Evolutionary conservation across 768 basidiomycete genomes (phyloP).

Genomic region (Psilocybe cyanescens): DNA sequence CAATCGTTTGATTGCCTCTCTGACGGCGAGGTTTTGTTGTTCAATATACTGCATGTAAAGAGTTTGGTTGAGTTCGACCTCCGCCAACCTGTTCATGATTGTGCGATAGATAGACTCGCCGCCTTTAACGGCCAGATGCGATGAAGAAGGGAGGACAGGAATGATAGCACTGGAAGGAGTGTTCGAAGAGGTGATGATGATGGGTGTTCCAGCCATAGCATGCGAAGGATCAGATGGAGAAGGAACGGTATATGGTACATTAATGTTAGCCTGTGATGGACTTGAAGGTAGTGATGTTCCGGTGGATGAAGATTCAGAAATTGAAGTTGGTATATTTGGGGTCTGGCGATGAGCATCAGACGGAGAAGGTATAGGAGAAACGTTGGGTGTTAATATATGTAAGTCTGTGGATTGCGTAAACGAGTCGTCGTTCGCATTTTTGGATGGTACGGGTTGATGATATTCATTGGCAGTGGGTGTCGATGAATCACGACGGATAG

Average conservation of each 20-base stretch:
- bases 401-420: constrained; percentile 15
- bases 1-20: constrained; percentile 74
- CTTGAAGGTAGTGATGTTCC: not conserved
- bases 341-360: constrained; percentile 1
- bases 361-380: constrained; percentile 1
- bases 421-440: not conserved
- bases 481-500: not conserved
- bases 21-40: constrained; percentile 79
- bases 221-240: not conserved
- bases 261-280: not conserved
- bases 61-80: constrained; percentile 86
- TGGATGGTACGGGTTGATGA: constrained; percentile 1
- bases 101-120: constrained; percentile 96
- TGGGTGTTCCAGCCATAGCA: not conserved
- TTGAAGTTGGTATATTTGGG: constrained; percentile 6
- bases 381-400: constrained; percentile 14
- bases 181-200: constrained; percentile 13
- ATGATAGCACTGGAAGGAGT: constrained; percentile 14
- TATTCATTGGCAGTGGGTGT: not conserved
- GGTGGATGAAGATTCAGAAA: not conserved
- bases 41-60: constrained; percentile 86
- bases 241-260: not conserved
- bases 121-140: constrained; percentile 28
- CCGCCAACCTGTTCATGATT: constrained; percentile 90
- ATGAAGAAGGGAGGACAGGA: constrained; percentile 16